Conservation (phyloP, 2,329 filamentous ascomycete species). For the Paracoccidioides lutzii region DNA sequence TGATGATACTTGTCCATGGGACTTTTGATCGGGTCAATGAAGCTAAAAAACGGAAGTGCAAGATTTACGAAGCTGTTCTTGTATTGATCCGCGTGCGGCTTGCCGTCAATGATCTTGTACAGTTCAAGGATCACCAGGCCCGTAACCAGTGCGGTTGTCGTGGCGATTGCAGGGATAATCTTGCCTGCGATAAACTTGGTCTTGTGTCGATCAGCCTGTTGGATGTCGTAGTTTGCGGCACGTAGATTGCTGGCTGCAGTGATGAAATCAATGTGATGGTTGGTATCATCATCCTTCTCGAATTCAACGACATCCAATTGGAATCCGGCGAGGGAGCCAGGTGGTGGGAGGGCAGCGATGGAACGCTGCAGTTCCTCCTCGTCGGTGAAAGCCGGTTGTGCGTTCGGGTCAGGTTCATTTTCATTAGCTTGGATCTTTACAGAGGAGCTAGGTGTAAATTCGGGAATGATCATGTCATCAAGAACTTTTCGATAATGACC, state of each 20-base stretch:
- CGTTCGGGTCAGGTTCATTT: constrained; percentile 86
- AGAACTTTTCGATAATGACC: constrained; percentile 66
- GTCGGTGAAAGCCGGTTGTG: constrained; percentile 53
- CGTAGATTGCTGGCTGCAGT: constrained; percentile 92
- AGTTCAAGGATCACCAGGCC: constrained; percentile 85
- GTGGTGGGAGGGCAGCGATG: constrained; percentile 57
- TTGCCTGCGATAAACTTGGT: constrained; percentile 99
- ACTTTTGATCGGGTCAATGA: constrained; percentile 90
- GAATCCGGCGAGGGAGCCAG: constrained; percentile 73
- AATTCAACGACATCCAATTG: constrained; percentile 88
- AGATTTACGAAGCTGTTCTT: constrained; percentile 98
- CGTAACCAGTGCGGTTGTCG: constrained; percentile 89
- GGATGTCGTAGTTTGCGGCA: constrained; percentile 96
- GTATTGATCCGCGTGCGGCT: constrained; percentile 94
- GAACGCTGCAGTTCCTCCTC: constrained; percentile 63
- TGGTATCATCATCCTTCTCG: constrained; percentile 96
- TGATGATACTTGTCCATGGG: constrained; percentile 85
- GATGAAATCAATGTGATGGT: constrained; percentile 98
- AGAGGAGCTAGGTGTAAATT: constrained; percentile 77
- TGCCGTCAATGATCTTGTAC: constrained; percentile 93
- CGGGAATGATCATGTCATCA: constrained; percentile 86
- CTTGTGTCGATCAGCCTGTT: constrained; percentile 84
- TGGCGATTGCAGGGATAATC: constrained; percentile 97
- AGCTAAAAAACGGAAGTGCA: constrained; percentile 92
- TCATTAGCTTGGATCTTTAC: constrained; percentile 97